phyloP scores from a whole-genome alignment of 768 basidiomycete genomes.

The Termitomyces sp. region DNA sequence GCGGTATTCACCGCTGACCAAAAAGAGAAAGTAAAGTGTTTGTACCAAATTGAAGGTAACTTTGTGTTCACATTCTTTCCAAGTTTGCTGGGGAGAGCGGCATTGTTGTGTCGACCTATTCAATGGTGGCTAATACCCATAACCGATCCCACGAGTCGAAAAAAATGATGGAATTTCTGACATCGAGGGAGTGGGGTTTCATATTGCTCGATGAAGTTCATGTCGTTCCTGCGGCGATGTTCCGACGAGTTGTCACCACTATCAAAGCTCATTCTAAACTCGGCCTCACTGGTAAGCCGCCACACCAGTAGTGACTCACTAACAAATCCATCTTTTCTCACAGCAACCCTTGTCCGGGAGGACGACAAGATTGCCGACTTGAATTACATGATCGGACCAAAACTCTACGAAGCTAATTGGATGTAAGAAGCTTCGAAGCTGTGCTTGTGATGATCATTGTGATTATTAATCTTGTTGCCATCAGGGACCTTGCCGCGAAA shows the following conservation, averaged over 20 bases:
- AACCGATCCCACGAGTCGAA: slow-evolving; percentile 98
- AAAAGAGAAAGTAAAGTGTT: slow-evolving; percentile 80
- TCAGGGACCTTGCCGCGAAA: slow-evolving; percentile 91
- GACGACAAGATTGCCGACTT: slow-evolving; percentile 98
- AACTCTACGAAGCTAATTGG: slow-evolving; percentile 99
- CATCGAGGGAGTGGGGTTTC: slow-evolving; percentile 99
- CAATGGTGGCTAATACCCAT: slow-evolving; percentile 98
- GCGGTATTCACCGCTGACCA: slow-evolving; percentile 97
- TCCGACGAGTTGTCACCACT: slow-evolving; percentile 94
- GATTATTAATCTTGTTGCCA: slow-evolving; percentile 11
- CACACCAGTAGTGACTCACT: background rate
- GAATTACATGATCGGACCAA: slow-evolving; percentile 99
- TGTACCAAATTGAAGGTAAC: background rate
- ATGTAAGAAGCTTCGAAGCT: slow-evolving; percentile 49
- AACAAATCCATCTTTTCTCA: background rate
- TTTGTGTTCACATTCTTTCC: slow-evolving; percentile 10
- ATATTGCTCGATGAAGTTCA: slow-evolving; percentile 97
- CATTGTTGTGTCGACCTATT: slow-evolving; percentile 98
- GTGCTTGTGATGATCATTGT: slow-evolving; percentile 10
- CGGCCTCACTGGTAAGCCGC: slow-evolving; percentile 78
- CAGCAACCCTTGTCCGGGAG: slow-evolving; percentile 96
- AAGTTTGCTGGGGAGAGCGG: slow-evolving; percentile 97
- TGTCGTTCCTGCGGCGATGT: slow-evolving; percentile 98
- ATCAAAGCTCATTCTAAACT: slow-evolving; percentile 99
- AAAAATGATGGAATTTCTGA: slow-evolving; percentile 99